These are phyloP conservation scores for Calonectria pseudoreteaudii DNA, from an alignment of 2,329 filamentous ascomycete genomes.

Conservation along the genomic window DNA sequence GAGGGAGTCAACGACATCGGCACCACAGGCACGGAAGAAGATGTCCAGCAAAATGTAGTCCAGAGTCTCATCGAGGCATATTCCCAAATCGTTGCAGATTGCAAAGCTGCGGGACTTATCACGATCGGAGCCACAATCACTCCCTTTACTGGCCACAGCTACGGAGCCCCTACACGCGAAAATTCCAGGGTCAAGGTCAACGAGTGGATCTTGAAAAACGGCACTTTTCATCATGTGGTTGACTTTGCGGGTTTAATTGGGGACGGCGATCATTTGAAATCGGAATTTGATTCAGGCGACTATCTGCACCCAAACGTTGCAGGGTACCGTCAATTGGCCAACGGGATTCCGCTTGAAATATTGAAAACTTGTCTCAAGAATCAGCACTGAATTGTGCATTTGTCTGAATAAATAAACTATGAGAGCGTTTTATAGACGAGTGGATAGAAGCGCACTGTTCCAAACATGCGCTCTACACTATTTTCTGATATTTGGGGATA, in stretches of 20 bases:
- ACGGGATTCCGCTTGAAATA: neutral
- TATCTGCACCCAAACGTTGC: neutral
- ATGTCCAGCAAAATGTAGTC: neutral
- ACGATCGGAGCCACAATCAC: slow-evolving; percentile 4
- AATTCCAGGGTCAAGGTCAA: neutral
- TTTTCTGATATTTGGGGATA: too few species aligned
- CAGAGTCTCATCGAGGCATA: neutral
- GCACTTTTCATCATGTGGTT: neutral
- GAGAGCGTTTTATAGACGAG: too few species aligned
- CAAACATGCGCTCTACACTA: too few species aligned
- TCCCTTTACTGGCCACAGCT: neutral
- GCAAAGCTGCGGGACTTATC: neutral
- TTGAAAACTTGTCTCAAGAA: neutral
- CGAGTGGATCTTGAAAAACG: neutral
- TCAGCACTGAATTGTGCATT: neutral
- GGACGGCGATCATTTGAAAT: neutral
- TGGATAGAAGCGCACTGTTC: too few species aligned
- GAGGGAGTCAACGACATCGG: slow-evolving; percentile 1
- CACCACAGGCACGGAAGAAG: neutral
- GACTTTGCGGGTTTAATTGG: neutral
- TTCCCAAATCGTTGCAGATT: neutral
- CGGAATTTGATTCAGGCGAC: neutral
- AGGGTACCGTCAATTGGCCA: neutral
- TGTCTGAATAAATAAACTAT: too few species aligned
- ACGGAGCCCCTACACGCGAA: neutral